Evolutionary conservation across 495 filamentous ascomycete genomes (phyloP), one percentile per base, ranked within the genome.

Genomic region (Viridothelium virens): DNA sequence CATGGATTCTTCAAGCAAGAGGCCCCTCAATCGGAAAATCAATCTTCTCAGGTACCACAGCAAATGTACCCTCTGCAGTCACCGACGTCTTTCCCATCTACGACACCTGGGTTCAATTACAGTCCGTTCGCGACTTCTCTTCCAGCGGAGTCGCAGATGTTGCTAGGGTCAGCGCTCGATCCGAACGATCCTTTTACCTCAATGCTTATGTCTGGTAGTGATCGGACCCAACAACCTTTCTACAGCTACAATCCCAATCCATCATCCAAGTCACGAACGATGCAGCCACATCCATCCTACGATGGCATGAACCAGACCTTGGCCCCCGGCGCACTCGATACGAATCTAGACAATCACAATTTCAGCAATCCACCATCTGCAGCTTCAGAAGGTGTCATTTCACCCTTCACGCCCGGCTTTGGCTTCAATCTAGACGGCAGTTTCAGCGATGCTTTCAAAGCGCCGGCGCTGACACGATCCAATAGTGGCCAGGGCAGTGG

Each of bases 141-240:
- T 6, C 81, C 83, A 18, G 70, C 76, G 9, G 80, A 85, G 41
- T 66, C 80, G 34, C 82, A 85, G 66, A 77, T 78, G 69, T 73
- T 84, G 10, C 71, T 84, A 2, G 79, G 79, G 36, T 67, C 74
- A 1, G 71, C 74, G 0, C 72, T 83, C 39, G 79, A 79, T 68
- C 72, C 76, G 4, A 74, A 72, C 34, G 79, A 83, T 65, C 75
- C 76, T 3, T 65, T 77, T 62, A 78, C 76, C 11, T 61, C 73
- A 56, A 74, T 78, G 61, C 69, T 82, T 64, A 84, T 82, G 80
- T 69, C 69, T 68, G 79, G 78, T 1, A 75, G 73, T 64, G 75
- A 78, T 16, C 63, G 65, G 14, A 46, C 72, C 41, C 72, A 72
- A 50, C 65, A 75, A 59, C 70, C 74, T 11, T 78, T 70, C 69